Conservation (phyloP, 2,329 filamentous ascomycete species). For the Coccinonectria pachysandricola region DNA sequence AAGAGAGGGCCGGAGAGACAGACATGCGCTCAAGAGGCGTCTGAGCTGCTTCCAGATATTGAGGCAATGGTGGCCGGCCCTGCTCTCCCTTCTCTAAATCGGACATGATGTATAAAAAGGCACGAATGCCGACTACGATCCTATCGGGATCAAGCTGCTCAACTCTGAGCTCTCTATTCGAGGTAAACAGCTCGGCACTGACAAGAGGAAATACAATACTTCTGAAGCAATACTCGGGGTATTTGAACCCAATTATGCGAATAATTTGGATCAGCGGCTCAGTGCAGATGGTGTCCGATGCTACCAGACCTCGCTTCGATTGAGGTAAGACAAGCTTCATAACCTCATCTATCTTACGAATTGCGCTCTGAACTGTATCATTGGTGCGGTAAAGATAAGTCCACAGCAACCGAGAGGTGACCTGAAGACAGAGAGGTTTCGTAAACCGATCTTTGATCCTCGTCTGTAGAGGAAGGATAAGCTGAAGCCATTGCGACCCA, state of each 20-base stretch:
- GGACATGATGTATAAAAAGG: slow-evolving; percentile 85
- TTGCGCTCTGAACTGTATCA: slow-evolving; percentile 57
- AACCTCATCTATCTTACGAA: slow-evolving; percentile 81
- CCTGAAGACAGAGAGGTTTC: slow-evolving; percentile 72
- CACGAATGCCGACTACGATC: slow-evolving; percentile 93
- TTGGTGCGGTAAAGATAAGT: slow-evolving; percentile 81
- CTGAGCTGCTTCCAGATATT: slow-evolving; percentile 40
- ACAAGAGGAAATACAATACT: slow-evolving; percentile 91
- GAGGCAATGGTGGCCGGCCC: slow-evolving; percentile 73
- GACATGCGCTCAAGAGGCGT: slow-evolving; percentile 38
- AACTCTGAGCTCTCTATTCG: slow-evolving; percentile 67
- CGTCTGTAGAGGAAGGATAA: slow-evolving; percentile 66
- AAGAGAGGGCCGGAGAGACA: slow-evolving; percentile 28
- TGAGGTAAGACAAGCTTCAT: slow-evolving; percentile 73
- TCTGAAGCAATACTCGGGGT: slow-evolving; percentile 87
- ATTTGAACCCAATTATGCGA: slow-evolving; percentile 84
- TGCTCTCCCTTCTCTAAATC: slow-evolving; percentile 80
- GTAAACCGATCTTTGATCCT: slow-evolving; percentile 76
- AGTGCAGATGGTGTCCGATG: slow-evolving; percentile 71
- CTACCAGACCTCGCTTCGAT: slow-evolving; percentile 69
- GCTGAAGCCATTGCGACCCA: slow-evolving; percentile 72
- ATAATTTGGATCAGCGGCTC: slow-evolving; percentile 91
- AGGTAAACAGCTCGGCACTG: slow-evolving; percentile 79
- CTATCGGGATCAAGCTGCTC: slow-evolving; percentile 92
- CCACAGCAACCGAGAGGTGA: slow-evolving; percentile 85